A percentile compares a stretch with the other conserved stretches of the same genome.
Evolutionary conservation across 306 rosid species (phyloP).

Genomic region (Phaseolus lunatus): DNA sequence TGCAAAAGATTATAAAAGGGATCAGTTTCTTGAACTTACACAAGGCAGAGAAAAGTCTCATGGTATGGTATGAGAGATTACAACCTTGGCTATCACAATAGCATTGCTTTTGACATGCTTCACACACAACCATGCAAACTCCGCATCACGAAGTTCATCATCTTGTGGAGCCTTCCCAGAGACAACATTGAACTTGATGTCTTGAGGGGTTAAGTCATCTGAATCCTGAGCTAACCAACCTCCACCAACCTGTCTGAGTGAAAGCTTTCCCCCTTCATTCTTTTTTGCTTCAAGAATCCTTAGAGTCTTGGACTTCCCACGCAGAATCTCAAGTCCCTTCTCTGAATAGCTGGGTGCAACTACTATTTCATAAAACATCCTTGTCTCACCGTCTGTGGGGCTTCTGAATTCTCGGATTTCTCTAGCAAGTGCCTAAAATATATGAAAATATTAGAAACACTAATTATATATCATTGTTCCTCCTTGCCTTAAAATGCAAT

Average conservation of each 20-base stretch:
- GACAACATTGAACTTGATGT: conserved; percentile 68
- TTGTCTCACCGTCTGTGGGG: conserved; percentile 89
- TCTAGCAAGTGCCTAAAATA: conserved; percentile 74
- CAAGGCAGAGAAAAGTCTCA: conserved; percentile 11
- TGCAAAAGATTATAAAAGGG: conserved; percentile 44
- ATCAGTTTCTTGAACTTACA: conserved; percentile 36
- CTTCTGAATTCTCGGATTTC: conserved; percentile 93
- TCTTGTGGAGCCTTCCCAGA: conserved; percentile 72
- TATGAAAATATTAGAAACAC: neutral
- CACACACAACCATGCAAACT: conserved; percentile 91
- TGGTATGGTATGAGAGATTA: neutral
- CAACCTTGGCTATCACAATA: conserved; percentile 87
- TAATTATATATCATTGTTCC: neutral
- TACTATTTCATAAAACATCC: conserved; percentile 98
- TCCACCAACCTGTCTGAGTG: conserved; percentile 95
- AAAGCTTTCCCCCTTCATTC: conserved; percentile 83
- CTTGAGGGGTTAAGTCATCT: conserved; percentile 76
- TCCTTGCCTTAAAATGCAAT: conserved; percentile 4
- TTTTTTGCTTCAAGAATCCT: conserved; percentile 83
- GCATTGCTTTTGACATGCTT: conserved; percentile 98
- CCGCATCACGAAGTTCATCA: conserved; percentile 69
- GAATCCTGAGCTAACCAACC: conserved; percentile 96
- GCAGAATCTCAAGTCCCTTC: conserved; percentile 87
- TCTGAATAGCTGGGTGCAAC: conserved; percentile 90
- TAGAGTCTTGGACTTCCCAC: conserved; percentile 82